A percentile compares a stretch with the other conserved stretches of the same genome.
Evolutionary conservation across 2,329 filamentous ascomycete genomes (phyloP).

Genomic region (Claviceps cyperi): DNA sequence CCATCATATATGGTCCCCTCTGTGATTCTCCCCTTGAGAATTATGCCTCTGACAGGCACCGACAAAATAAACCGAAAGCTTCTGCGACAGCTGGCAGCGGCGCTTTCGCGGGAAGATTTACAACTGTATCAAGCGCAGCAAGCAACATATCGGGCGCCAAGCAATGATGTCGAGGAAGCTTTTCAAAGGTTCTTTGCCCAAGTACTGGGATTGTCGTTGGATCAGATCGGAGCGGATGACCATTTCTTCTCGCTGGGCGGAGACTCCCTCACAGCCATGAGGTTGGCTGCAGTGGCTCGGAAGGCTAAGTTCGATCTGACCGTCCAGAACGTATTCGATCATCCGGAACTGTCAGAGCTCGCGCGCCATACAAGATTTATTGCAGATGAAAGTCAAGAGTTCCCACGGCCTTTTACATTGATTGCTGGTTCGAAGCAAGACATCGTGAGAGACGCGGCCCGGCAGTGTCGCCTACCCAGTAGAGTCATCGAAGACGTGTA

Average conservation of each 20-base stretch:
- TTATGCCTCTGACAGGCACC: background rate
- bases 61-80: background rate
- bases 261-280: conserved; percentile 2
- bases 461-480: background rate
- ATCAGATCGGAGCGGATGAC: background rate
- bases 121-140: background rate
- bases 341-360: background rate
- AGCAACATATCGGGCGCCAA: background rate
- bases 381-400: background rate
- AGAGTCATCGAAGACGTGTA: background rate
- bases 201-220: background rate
- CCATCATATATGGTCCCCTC: conserved; percentile 3
- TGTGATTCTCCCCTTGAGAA: background rate
- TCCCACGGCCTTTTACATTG: background rate
- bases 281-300: background rate
- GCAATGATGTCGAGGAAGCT: background rate
- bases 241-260: conserved; percentile 1
- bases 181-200: background rate
- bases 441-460: background rate
- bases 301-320: background rate
- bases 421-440: background rate
- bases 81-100: background rate
- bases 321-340: background rate
- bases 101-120: background rate
- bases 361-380: background rate